Evolutionary conservation across 73 alveolate genomes (phyloP), one percentile per base, ranked within the genome.

Genomic region (Uronychia binucleata): DNA sequence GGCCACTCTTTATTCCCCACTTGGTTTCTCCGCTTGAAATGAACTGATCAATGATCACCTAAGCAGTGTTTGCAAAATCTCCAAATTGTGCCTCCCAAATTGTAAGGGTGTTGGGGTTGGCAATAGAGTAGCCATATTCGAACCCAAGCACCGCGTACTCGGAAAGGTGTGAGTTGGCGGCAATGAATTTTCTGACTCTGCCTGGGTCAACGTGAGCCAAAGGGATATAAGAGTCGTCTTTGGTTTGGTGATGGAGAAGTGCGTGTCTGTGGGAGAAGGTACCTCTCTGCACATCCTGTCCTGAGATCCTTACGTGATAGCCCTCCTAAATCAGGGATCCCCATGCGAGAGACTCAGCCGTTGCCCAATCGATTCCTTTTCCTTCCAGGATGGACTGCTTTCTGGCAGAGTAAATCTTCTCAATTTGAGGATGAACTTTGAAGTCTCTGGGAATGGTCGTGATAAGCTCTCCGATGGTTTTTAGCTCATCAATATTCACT

Each of bases 31-130:
- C 98, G 34, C 97, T 86, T 26, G 96, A 88, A 30, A 97, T 89
- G 88, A 97, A 92, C 77, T 93, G 92, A 85, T 97, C 99, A 33
- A 95, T 92, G 77, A 95, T 92, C 32, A 91, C 91, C 88, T 95
- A 90, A 58, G 97, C 97, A 26, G 96, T 97, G 80, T 95, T 95
- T 11, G 96, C 94, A 80, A 95, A 95, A 57, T 95, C 98, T 30
- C 98, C 98, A 79, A 95, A 95, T 86, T 95, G 92, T 1, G 99
- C 99, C 84, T 97, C 99, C 99, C 99, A 97, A 35, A 97, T 86
- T 0, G 95, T 90, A 77, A 97, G 85, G 29, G 92, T 88, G 74
- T 92, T 94, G 1, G 99, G 99, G 77, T 96, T 87, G 31, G 93
- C 98, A 32, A 93, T 30, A 29, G 98, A 88, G 84, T 94, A 95